phyloP scores from a whole-genome alignment of 2,329 filamentous ascomycete genomes.

The Phaeophleospora eucalypticola region DNA sequence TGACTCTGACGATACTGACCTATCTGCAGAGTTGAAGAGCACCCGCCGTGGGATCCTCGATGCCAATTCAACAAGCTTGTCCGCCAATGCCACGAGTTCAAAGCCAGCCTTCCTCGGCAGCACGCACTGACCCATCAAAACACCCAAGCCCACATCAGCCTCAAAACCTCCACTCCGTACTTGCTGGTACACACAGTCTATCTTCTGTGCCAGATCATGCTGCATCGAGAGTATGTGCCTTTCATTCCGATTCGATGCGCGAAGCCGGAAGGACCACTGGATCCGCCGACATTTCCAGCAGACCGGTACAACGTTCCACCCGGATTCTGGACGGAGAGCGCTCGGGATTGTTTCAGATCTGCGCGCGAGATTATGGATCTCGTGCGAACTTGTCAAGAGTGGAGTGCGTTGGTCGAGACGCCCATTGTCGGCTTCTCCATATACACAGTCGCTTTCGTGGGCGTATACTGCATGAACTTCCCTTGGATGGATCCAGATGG shows the following conservation, averaged over 20 bases:
- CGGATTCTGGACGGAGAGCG: slow-evolving; percentile 61
- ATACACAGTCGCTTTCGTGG: slow-evolving; percentile 62
- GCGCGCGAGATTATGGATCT: slow-evolving; percentile 62
- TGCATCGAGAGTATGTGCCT: slow-evolving; percentile 65
- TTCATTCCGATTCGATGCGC: slow-evolving; percentile 56
- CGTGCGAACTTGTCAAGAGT: slow-evolving; percentile 57
- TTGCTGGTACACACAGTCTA: slow-evolving; percentile 64
- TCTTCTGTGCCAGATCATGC: slow-evolving; percentile 62
- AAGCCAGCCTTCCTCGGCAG: slow-evolving; percentile 51
- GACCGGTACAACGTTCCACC: slow-evolving; percentile 45
- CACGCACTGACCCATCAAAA: slow-evolving; percentile 59
- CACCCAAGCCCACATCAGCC: slow-evolving; percentile 62
- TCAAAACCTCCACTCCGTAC: slow-evolving; percentile 60
- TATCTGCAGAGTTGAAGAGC: slow-evolving; percentile 41
- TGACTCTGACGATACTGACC: not conserved
- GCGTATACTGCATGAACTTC: slow-evolving; percentile 64
- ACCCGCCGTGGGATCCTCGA: slow-evolving; percentile 57
- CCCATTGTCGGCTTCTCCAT: slow-evolving; percentile 64
- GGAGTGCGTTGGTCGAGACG: slow-evolving; percentile 61
- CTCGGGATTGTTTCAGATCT: slow-evolving; percentile 59
- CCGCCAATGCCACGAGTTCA: slow-evolving; percentile 51
- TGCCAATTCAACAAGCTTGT: slow-evolving; percentile 55
- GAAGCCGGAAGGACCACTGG: slow-evolving; percentile 55
- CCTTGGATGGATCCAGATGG: slow-evolving; percentile 61
- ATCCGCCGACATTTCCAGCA: slow-evolving; percentile 53